phyloP scores from a whole-genome alignment of 108 stramenopile genomes.

The Nitzschia palea region DNA sequence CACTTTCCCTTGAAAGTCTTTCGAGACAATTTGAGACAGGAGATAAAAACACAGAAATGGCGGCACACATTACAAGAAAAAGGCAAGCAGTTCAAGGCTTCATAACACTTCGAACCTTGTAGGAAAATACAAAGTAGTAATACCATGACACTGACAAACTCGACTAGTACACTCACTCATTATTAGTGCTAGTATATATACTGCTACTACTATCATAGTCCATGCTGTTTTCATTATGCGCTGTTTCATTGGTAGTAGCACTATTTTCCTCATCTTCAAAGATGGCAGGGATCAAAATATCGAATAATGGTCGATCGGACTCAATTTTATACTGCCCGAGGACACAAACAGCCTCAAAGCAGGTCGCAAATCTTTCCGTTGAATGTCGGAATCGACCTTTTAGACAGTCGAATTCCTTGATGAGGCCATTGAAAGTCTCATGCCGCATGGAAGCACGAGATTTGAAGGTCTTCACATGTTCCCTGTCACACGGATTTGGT shows the following conservation, averaged over 20 bases:
- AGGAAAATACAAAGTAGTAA: no score
- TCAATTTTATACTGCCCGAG: conserved; percentile 46
- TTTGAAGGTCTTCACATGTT: conserved; percentile 12
- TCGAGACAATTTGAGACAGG: conserved; percentile 12
- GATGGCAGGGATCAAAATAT: conserved; percentile 9
- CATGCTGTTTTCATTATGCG: not conserved
- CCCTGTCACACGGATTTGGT: not conserved
- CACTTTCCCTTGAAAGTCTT: conserved; percentile 18
- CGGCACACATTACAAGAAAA: conserved; percentile 11
- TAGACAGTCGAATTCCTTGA: conserved; percentile 36
- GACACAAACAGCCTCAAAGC: conserved; percentile 40
- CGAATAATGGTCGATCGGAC: conserved; percentile 32
- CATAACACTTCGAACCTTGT: no score
- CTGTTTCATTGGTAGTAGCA: not conserved
- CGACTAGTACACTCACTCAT: no score
- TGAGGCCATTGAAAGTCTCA: conserved; percentile 38
- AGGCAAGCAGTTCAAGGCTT: conserved; percentile 12
- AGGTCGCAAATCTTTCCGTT: conserved; percentile 26
- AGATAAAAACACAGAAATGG: conserved; percentile 10
- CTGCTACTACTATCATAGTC: no score
- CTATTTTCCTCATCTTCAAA: not conserved
- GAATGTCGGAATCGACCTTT: not conserved
- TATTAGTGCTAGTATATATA: no score
- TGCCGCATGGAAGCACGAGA: conserved; percentile 28
- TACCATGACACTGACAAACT: no score